Percentiles rank a stretch among this genome's conserved stretches.
These are phyloP conservation scores for Ascocoryne sarcoides DNA, from an alignment of 2,329 filamentous ascomycete genomes.

Conservation along the genomic window DNA sequence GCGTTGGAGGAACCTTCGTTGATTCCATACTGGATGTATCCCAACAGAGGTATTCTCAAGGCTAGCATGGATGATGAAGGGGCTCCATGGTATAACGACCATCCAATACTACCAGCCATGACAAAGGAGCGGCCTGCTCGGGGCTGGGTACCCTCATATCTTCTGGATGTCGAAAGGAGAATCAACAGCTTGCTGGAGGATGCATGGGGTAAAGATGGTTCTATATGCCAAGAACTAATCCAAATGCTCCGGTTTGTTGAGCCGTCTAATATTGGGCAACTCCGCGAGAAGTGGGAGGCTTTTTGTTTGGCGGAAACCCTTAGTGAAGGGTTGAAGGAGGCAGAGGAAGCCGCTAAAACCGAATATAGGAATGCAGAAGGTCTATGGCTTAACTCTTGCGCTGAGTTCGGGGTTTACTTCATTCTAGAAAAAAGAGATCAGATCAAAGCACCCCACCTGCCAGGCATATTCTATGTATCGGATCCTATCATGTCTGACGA, in stretches of 20 bases:
- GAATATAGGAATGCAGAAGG: neutral
- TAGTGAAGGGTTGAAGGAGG: too few species aligned
- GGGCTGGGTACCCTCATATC: conserved; percentile 7
- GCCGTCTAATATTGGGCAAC: neutral
- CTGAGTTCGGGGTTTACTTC: conserved; percentile 4
- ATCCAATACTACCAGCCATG: neutral
- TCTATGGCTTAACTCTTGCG: neutral
- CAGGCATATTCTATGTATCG: conserved; percentile 9
- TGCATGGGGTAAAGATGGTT: neutral
- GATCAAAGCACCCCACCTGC: conserved; percentile 1
- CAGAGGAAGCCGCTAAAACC: neutral
- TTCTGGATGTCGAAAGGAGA: conserved; percentile 4
- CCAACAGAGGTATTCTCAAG: conserved; percentile 14
- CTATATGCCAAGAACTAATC: neutral
- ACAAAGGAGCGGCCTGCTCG: conserved; percentile 5
- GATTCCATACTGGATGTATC: conserved; percentile 24
- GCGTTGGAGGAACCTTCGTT: conserved; percentile 17
- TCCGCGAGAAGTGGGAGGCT: neutral
- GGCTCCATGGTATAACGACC: conserved; percentile 10
- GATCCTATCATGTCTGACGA: conserved; percentile 3
- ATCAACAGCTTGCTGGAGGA: conserved; percentile 9
- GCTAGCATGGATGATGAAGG: neutral
- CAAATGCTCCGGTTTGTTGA: conserved; percentile 2
- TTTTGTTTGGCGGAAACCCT: too few species aligned
- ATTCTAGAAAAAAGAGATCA: neutral